Evolutionary conservation across 108 stramenopile species (phyloP), one percentile per base, ranked within the genome.

Genomic region (Epipyxis sp.): DNA sequence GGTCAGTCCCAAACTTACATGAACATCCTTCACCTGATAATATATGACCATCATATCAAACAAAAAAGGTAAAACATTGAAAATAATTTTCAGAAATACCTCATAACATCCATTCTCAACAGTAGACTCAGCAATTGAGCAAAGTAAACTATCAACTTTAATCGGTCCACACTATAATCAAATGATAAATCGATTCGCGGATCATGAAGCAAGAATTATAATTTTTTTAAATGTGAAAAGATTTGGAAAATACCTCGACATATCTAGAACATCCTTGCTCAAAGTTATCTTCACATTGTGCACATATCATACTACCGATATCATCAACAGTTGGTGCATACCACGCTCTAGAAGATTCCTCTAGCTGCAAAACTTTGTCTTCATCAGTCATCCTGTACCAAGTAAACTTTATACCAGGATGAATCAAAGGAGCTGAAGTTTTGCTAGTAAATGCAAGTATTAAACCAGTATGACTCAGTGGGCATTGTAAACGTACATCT

Each of bases 251-350:
- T 65, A 65, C 61, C 61, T 65, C 61, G 10, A 65, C 10, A 65
- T 65, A 65, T 16, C 61, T 16, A 10, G 61, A 65, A 35, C 27
- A 37, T 6, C 61, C 61, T 37, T 65, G 61, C 6, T 37, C 61
- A 65, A 65, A 65, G 61, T 65, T 65, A 37, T 65, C 61, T 32
- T 65, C 61, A 37, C 61, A 65, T 37, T 65, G 61, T 32, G 34
- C 61, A 65, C 61, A 65, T 29, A 65, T 65, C 3, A 37, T 25
- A 25, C 61, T 32, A 32, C 35, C 35, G 61, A 65, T 65, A 37
- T 65, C 61, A 65, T 65, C 61, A 16, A 65, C 13, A 16, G 61
- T 35, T 3, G 61, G 61, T 65, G 61, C 61, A 25, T 65, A 65
- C 61, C 61, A 65, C 13, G 61, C 61, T 37, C 25, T 29, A 6